Conservation (phyloP, 805 yeast genomes). For the Lipomyces sp. region DNA sequence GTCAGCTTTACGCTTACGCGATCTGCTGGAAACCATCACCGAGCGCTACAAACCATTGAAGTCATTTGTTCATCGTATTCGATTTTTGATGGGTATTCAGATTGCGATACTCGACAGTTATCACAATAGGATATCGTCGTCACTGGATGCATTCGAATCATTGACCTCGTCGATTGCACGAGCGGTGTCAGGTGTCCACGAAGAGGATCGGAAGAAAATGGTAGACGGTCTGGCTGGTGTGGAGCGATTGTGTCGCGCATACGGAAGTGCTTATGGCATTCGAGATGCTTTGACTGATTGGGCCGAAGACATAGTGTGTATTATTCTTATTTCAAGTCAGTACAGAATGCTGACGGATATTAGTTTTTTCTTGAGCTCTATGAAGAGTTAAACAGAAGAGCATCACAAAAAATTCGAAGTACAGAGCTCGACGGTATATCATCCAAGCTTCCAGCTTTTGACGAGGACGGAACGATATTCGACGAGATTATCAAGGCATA, state of each 20-base stretch:
- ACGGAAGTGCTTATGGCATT: slow-evolving; percentile 48
- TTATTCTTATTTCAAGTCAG: background rate
- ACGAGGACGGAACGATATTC: slow-evolving; percentile 50
- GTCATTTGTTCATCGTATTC: slow-evolving; percentile 59
- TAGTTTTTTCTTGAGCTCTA: slow-evolving; percentile 51
- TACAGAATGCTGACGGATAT: slow-evolving; percentile 9
- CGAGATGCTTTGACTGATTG: slow-evolving; percentile 50
- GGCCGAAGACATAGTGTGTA: slow-evolving; percentile 48
- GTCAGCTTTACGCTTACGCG: slow-evolving; percentile 62
- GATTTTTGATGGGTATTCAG: slow-evolving; percentile 64
- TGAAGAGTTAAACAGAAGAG: slow-evolving; percentile 44
- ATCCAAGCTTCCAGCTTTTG: slow-evolving; percentile 33
- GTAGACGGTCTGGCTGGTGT: slow-evolving; percentile 47
- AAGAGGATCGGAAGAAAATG: slow-evolving; percentile 40
- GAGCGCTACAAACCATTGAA: slow-evolving; percentile 52
- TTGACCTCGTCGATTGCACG: slow-evolving; percentile 46
- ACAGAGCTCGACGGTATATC: slow-evolving; percentile 13
- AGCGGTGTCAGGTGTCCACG: slow-evolving; percentile 46
- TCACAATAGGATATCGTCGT: slow-evolving; percentile 50
- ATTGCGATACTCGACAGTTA: slow-evolving; percentile 60
- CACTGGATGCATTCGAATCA: slow-evolving; percentile 53
- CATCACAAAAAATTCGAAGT: slow-evolving; percentile 34
- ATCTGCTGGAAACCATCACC: slow-evolving; percentile 62
- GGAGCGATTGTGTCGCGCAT: slow-evolving; percentile 51
- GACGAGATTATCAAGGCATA: slow-evolving; percentile 52